phyloP scores from a whole-genome alignment of 2,329 filamentous ascomycete species.

The Elsinoe fawcettii region DNA sequence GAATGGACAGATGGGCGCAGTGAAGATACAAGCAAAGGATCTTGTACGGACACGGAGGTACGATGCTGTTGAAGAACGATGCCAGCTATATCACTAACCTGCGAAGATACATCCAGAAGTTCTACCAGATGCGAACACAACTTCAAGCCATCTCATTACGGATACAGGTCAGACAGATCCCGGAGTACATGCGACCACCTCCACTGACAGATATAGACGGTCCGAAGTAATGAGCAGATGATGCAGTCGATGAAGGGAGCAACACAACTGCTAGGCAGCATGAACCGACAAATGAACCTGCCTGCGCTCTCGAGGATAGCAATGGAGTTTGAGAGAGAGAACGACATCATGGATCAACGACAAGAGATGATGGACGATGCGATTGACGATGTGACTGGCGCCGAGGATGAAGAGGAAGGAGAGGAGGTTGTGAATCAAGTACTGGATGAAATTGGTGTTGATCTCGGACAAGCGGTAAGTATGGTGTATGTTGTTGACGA shows the following conservation, averaged over 20 bases:
- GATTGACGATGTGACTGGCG: conserved; percentile 90
- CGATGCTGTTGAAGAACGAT: neutral
- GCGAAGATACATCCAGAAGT: conserved; percentile 84
- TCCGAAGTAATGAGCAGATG: conserved; percentile 98
- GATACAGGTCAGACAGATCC: conserved; percentile 63
- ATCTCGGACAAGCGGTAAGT: conserved; percentile 80
- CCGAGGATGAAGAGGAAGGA: conserved; percentile 85
- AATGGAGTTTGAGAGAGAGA: conserved; percentile 98
- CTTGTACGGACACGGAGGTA: conserved; percentile 81
- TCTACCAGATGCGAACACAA: conserved; percentile 96
- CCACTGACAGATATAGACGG: conserved; percentile 54
- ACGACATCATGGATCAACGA: conserved; percentile 97
- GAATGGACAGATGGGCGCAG: conserved; percentile 95
- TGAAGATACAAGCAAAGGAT: conserved; percentile 97
- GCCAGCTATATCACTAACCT: neutral
- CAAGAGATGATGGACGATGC: conserved; percentile 99
- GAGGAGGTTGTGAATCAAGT: conserved; percentile 97
- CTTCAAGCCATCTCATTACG: conserved; percentile 90
- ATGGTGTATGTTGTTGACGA: neutral
- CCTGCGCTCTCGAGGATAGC: conserved; percentile 91
- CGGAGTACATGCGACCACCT: neutral
- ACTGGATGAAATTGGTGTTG: conserved; percentile 91
- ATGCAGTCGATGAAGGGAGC: conserved; percentile 99
- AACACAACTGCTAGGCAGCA: conserved; percentile 82
- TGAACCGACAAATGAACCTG: conserved; percentile 97